Conservation (phyloP, 257 asterid genomes). For the Salvia rosmarinus region DNA sequence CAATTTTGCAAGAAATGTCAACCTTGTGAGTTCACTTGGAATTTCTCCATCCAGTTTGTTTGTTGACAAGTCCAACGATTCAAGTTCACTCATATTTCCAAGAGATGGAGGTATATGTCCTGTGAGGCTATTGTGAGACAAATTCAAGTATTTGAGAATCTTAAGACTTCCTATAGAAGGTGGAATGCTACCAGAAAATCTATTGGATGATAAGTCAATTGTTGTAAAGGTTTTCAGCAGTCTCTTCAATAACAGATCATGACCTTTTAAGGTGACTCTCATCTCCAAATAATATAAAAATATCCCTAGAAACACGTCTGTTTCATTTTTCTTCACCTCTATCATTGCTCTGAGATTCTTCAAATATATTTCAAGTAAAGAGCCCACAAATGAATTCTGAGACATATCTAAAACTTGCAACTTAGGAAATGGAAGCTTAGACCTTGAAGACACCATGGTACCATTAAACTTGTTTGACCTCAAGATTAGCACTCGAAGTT, state of each 20-base stretch:
- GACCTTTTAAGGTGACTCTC: neutral
- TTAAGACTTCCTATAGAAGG: conserved; percentile 16
- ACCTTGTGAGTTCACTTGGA: conserved; percentile 2
- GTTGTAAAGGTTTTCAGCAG: neutral
- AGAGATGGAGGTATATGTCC: conserved; percentile 22
- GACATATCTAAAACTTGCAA: too few species aligned
- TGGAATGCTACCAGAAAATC: conserved; percentile 27
- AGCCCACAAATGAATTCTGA: too few species aligned
- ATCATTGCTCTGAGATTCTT: too few species aligned
- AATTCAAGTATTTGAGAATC: conserved; percentile 9
- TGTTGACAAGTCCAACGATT: conserved; percentile 31
- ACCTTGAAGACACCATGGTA: too few species aligned
- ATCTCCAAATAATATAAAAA: neutral
- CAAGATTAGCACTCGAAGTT: too few species aligned
- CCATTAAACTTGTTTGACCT: too few species aligned
- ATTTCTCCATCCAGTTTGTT: conserved; percentile 30
- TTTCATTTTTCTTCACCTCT: too few species aligned
- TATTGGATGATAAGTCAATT: conserved; percentile 32
- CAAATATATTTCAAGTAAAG: too few species aligned
- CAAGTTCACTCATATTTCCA: conserved; percentile 22
- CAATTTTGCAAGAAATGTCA: conserved; percentile 21
- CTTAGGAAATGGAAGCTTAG: too few species aligned
- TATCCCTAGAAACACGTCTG: too few species aligned
- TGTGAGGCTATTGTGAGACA: conserved; percentile 18
- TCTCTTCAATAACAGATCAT: neutral